Conservation (phyloP, 768 basidiomycete genomes). For the Hortiboletus flavorubellus region DNA sequence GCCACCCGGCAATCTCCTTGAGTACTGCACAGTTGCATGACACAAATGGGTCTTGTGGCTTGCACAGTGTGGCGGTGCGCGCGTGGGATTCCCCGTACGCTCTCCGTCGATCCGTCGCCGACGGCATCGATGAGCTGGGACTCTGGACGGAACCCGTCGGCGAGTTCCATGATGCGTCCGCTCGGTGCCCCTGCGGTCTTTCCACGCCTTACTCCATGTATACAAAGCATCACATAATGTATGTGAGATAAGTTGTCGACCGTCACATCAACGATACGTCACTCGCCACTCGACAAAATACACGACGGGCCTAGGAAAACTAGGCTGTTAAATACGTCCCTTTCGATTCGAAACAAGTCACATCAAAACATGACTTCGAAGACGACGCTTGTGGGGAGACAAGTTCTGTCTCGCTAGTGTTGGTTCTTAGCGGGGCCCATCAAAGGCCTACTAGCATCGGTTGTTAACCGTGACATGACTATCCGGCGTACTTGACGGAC, state of each 20-base stretch:
- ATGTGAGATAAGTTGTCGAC: neutral
- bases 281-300: too few species aligned
- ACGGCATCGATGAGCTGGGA: neutral
- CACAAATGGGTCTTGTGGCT: neutral
- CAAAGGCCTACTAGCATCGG: too few species aligned
- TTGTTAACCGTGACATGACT: too few species aligned
- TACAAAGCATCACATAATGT: neutral
- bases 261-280: neutral
- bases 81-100: too few species aligned
- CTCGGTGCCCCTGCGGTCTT: neutral
- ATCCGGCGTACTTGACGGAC: neutral
- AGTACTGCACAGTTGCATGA: constrained; percentile 24
- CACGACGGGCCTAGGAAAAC: neutral
- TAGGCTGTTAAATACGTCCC: too few species aligned
- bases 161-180: neutral
- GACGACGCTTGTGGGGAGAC: too few species aligned
- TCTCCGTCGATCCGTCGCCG: neutral
- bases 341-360: too few species aligned
- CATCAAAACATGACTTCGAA: too few species aligned
- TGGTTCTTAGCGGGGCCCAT: too few species aligned
- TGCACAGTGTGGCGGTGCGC: neutral
- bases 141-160: neutral
- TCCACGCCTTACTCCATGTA: too few species aligned
- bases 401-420: too few species aligned
- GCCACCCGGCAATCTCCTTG: constrained; percentile 37